Conservation (phyloP, 106 monocot genomes). For the Amphibolis antarctica region DNA sequence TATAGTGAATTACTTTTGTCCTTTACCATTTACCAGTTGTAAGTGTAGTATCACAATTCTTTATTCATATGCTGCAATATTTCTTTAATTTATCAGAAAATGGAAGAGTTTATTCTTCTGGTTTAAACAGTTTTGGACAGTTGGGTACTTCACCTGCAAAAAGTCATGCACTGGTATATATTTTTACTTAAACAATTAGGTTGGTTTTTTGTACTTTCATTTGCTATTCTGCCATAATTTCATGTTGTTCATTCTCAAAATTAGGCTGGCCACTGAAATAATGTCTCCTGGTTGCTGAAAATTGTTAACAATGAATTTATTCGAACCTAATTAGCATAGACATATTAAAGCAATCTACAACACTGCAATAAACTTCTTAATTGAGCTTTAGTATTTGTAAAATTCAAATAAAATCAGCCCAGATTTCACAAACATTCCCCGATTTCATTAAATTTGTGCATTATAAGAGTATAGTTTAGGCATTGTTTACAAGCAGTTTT, state of each 20-base stretch:
- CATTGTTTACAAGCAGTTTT: no score
- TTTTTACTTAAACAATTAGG: neutral
- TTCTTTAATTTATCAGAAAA: conserved; percentile 42
- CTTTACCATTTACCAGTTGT: no score
- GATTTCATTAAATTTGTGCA: no score
- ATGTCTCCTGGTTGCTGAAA: no score
- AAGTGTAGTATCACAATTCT: neutral
- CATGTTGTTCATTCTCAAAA: no score
- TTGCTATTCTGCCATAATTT: neutral
- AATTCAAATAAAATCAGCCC: neutral
- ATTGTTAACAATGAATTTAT: no score
- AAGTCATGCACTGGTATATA: conserved; percentile 42
- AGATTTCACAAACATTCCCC: conserved; percentile 1
- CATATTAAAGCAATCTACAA: no score
- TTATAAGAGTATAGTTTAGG: no score
- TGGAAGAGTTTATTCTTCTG: conserved; percentile 71
- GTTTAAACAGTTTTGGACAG: conserved; percentile 86
- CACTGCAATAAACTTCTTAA: no score
- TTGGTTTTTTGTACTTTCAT: neutral
- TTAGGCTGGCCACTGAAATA: no score
- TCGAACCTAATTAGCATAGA: no score
- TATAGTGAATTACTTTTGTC: neutral
- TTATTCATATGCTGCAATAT: neutral
- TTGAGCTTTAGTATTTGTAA: neutral
- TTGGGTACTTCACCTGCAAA: conserved; percentile 39